Percentiles rank a stretch among this genome's conserved stretches.
These are phyloP conservation scores for Leccinum longicurvipes DNA, from an alignment of 768 basidiomycete genomes.

Conservation along the genomic window DNA sequence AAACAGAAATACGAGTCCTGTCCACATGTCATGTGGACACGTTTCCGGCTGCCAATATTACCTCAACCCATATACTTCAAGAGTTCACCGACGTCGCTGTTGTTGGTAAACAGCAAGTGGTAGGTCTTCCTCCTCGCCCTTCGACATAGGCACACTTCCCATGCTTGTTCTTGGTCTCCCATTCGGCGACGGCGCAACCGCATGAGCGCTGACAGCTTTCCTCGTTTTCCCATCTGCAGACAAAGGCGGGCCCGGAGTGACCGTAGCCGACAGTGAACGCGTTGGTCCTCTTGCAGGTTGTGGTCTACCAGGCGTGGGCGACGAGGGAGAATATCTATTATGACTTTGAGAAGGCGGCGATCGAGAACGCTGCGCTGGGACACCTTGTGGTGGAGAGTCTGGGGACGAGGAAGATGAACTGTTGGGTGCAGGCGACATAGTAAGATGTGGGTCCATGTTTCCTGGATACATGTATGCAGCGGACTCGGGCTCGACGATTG, in stretches of 20 bases:
- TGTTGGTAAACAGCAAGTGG: constrained; percentile 80
- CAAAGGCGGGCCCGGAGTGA: constrained; percentile 35
- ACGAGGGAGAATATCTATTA: constrained; percentile 36
- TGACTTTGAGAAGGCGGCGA: constrained; percentile 50
- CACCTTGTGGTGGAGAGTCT: constrained; percentile 26
- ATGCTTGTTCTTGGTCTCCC: constrained; percentile 41
- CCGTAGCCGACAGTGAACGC: constrained; percentile 75
- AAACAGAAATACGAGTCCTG: constrained; percentile 3
- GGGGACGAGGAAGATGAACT: constrained; percentile 23
- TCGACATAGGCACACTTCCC: constrained; percentile 32
- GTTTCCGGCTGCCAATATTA: neutral
- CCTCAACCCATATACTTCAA: constrained; percentile 11
- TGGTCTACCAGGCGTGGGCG: constrained; percentile 21
- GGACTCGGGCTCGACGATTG: constrained; percentile 31
- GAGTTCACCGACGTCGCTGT: constrained; percentile 51
- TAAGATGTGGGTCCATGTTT: constrained; percentile 40
- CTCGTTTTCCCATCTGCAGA: constrained; percentile 50
- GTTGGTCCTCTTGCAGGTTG: constrained; percentile 41
- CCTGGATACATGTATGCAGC: constrained; percentile 21
- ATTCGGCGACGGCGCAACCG: constrained; percentile 37
- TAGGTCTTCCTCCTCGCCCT: constrained; percentile 71
- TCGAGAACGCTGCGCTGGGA: constrained; percentile 42
- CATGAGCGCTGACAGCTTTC: constrained; percentile 68
- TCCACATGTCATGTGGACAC: constrained; percentile 5
- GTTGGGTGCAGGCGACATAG: constrained; percentile 43